phyloP scores from a whole-genome alignment of 2,329 filamentous ascomycete species.

The Calonectria ilicicola region DNA sequence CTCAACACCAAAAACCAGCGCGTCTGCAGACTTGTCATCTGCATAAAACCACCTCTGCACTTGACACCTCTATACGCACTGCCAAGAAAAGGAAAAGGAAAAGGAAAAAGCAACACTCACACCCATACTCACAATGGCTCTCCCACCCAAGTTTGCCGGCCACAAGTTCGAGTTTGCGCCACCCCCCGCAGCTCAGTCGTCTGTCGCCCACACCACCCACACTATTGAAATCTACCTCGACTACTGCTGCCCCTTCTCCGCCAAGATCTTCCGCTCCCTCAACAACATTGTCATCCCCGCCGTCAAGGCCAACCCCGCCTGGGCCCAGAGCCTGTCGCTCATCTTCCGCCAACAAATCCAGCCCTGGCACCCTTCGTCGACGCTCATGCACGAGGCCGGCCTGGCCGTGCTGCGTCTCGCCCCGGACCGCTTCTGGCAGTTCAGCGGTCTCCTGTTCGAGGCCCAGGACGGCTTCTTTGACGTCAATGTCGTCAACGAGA shows the following conservation, averaged over 20 bases:
- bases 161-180: constrained; percentile 70
- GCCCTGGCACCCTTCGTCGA: constrained; percentile 93
- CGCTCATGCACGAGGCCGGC: constrained; percentile 84
- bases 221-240: constrained; percentile 81
- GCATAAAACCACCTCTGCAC: neutral
- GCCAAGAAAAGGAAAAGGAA: neutral
- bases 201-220: constrained; percentile 61
- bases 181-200: constrained; percentile 47
- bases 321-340: constrained; percentile 71
- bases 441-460: constrained; percentile 74
- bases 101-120: neutral
- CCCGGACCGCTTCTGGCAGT: constrained; percentile 83
- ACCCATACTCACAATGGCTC: constrained; percentile 73
- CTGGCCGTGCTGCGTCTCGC: constrained; percentile 81
- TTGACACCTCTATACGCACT: neutral
- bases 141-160: constrained; percentile 82
- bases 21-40: neutral
- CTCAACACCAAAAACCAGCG: constrained; percentile 10
- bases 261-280: constrained; percentile 80
- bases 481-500: constrained; percentile 84
- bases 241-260: constrained; percentile 86
- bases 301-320: constrained; percentile 70
- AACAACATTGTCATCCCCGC: constrained; percentile 73
- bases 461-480: constrained; percentile 87
- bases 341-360: constrained; percentile 94